Conservation (phyloP, 768 basidiomycete species). For the Boletus sp. region DNA sequence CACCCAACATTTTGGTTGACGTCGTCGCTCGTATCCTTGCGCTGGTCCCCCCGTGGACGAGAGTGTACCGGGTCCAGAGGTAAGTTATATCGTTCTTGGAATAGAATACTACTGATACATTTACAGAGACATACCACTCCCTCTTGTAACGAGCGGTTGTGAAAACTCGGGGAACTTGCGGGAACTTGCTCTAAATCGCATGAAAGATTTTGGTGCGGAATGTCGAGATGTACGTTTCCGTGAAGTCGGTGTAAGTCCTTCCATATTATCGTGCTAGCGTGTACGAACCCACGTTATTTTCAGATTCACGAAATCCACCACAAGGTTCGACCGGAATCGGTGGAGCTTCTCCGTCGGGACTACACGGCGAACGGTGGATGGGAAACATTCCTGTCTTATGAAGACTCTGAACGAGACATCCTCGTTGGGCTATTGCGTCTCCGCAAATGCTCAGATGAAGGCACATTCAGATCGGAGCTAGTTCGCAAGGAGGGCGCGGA, state of each 20-base stretch:
- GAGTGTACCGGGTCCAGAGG: slow-evolving; percentile 98
- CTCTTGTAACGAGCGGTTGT: slow-evolving; percentile 93
- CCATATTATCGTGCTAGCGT: neutral
- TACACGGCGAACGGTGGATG: slow-evolving; percentile 98
- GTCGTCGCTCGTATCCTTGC: slow-evolving; percentile 95
- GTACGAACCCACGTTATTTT: neutral
- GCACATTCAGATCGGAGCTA: slow-evolving; percentile 93
- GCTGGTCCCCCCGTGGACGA: slow-evolving; percentile 96
- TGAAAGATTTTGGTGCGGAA: slow-evolving; percentile 98
- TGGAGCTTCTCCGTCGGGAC: slow-evolving; percentile 92
- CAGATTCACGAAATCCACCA: slow-evolving; percentile 99
- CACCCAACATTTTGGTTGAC: slow-evolving; percentile 97
- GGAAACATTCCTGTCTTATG: slow-evolving; percentile 99
- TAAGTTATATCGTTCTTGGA: slow-evolving; percentile 28
- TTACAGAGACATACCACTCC: slow-evolving; percentile 89
- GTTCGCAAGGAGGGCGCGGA: slow-evolving; percentile 63
- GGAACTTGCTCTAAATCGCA: slow-evolving; percentile 91
- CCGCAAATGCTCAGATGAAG: slow-evolving; percentile 94
- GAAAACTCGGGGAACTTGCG: slow-evolving; percentile 97
- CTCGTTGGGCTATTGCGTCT: slow-evolving; percentile 89
- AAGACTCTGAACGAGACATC: slow-evolving; percentile 96
- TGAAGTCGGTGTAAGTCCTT: slow-evolving; percentile 84
- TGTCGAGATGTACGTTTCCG: slow-evolving; percentile 97
- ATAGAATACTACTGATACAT: neutral
- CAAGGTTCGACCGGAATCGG: slow-evolving; percentile 92